Evolutionary conservation across 768 basidiomycete genomes (phyloP).

Genomic region (Daedaleopsis nitida): DNA sequence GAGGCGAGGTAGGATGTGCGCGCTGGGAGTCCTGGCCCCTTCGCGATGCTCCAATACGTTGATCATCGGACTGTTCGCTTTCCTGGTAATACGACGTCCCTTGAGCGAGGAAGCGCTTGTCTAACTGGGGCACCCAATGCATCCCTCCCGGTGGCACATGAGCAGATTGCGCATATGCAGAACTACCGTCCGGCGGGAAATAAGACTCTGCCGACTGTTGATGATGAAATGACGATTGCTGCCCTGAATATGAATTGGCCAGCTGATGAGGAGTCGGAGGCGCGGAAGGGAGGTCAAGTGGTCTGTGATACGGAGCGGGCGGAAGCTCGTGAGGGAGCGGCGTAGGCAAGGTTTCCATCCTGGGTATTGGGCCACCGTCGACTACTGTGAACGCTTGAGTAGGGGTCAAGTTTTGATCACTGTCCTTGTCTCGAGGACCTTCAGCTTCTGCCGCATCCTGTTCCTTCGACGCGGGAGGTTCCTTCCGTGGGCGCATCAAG

Average conservation of each 20-base stretch:
- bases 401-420: constrained; percentile 20
- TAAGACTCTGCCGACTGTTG: constrained; percentile 1
- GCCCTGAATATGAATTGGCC: not conserved
- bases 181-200: not conserved
- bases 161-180: constrained; percentile 1
- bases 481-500: constrained; percentile 64
- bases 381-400: constrained; percentile 18
- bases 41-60: not conserved
- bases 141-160: constrained; percentile 10
- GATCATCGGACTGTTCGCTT: constrained; percentile 20
- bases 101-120: constrained; percentile 12
- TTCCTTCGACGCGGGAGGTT: constrained; percentile 5
- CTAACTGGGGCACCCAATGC: constrained; percentile 13
- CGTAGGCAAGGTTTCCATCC: constrained; percentile 59
- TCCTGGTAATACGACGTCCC: constrained; percentile 2
- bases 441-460: not conserved
- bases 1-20: not conserved
- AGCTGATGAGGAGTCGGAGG: constrained; percentile 25
- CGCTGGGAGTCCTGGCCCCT: constrained; percentile 6
- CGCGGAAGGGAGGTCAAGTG: constrained; percentile 22
- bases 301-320: constrained; percentile 53
- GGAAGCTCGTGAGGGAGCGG: constrained; percentile 65
- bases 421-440: not conserved
- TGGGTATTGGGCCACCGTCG: constrained; percentile 16
- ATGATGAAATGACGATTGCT: not conserved